Conservation (phyloP, 1,284 basidiomycete species). For the Pseudozyma tsukubaensis region DNA sequence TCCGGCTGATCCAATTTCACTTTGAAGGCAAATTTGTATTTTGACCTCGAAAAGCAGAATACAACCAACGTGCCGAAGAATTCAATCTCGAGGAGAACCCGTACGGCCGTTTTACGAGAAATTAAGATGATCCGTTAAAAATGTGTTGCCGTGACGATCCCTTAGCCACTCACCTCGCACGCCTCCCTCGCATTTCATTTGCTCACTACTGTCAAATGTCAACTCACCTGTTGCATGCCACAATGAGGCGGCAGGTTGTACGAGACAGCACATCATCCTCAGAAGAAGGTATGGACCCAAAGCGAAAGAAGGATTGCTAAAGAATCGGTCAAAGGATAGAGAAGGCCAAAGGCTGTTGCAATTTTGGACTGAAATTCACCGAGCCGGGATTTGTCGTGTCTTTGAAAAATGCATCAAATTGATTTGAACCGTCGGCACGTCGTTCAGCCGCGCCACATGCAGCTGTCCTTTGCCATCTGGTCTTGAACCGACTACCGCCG, state of each 20-base stretch:
- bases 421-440: conserved; percentile 25
- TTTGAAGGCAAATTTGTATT: not conserved
- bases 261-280: too few species aligned
- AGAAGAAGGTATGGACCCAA: not conserved
- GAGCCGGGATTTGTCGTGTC: not conserved
- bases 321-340: not conserved
- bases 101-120: not conserved
- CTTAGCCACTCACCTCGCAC: too few species aligned
- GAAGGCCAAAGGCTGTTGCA: not conserved
- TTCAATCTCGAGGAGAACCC: not conserved
- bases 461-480: too few species aligned
- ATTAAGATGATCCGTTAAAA: too few species aligned
- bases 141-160: too few species aligned
- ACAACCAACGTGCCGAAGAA: not conserved
- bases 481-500: too few species aligned
- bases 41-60: not conserved
- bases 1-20: too few species aligned
- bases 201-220: too few species aligned
- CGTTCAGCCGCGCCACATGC: not conserved
- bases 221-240: too few species aligned
- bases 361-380: not conserved
- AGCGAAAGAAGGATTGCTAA: not conserved
- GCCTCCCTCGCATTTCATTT: too few species aligned
- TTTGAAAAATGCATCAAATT: not conserved
- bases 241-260: too few species aligned